Conservation (phyloP, 306 rosid genomes). For the Corylus americana region DNA sequence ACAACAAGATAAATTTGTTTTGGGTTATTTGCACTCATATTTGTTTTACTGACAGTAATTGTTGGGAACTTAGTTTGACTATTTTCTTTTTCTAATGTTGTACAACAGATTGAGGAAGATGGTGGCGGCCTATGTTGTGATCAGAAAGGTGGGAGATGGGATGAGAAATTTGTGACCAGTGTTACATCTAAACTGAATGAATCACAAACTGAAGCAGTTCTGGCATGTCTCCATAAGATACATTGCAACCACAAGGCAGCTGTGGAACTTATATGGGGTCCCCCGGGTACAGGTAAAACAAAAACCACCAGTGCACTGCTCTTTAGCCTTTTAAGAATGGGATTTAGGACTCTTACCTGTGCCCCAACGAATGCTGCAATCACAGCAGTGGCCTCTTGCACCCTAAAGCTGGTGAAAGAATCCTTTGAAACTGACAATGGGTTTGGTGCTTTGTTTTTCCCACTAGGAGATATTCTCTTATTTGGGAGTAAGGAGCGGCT, state of each 20-base stretch:
- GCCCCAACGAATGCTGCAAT: conserved; percentile 84
- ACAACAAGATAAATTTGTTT: not conserved
- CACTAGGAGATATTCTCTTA: conserved; percentile 56
- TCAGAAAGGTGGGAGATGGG: not conserved
- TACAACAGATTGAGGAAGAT: conserved; percentile 36
- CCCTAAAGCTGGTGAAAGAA: conserved; percentile 49
- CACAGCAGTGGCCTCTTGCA: conserved; percentile 55
- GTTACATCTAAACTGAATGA: conserved; percentile 42
- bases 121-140: conserved; percentile 29
- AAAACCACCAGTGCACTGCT: conserved; percentile 55
- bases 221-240: conserved; percentile 47
- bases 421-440: conserved; percentile 16
- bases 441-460: conserved; percentile 26
- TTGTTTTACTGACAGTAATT: not conserved
- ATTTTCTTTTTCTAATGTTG: not conserved
- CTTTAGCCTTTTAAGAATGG: conserved; percentile 42
- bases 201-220: conserved; percentile 53
- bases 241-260: conserved; percentile 31
- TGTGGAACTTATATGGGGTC: conserved; percentile 79
- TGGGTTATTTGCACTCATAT: not conserved
- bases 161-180: not conserved
- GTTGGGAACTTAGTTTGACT: not conserved
- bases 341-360: conserved; percentile 54
- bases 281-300: conserved; percentile 88
- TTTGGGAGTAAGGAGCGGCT: conserved; percentile 73